Percentiles rank a stretch among this genome's conserved stretches.
phyloP scores from a whole-genome alignment of 306 rosid genomes.

The Citrullus mucosospermus region DNA sequence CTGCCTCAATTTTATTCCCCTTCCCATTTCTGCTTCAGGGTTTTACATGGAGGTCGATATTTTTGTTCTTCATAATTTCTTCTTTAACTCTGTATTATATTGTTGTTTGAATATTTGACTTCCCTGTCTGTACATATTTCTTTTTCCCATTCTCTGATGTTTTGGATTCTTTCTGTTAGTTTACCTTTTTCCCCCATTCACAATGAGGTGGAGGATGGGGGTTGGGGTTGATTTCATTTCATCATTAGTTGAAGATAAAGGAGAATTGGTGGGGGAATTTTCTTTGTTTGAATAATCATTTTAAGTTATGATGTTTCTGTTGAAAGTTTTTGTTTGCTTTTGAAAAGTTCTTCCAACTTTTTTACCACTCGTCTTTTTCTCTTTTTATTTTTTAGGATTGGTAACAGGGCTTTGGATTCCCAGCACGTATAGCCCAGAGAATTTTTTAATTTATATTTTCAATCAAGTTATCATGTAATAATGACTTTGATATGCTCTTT shows the following conservation, averaged over 20 bases:
- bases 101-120: neutral
- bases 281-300: neutral
- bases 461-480: neutral
- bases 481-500: neutral
- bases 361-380: neutral
- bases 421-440: constrained; percentile 1
- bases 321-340: constrained; percentile 14
- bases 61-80: neutral
- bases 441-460: neutral
- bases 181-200: neutral
- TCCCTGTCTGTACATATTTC: neutral
- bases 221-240: neutral
- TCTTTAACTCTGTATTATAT: neutral
- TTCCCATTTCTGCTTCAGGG: neutral
- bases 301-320: constrained; percentile 6
- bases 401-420: constrained; percentile 8
- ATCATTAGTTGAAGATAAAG: constrained; percentile 5
- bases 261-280: constrained; percentile 10
- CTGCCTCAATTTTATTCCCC: neutral
- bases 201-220: neutral
- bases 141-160: neutral
- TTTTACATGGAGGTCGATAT: neutral
- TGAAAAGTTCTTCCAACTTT: constrained; percentile 5
- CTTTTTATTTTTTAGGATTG: neutral
- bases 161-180: neutral